phyloP scores from a whole-genome alignment of 2,329 filamentous ascomycete genomes.

The Botrytis squamosa region DNA sequence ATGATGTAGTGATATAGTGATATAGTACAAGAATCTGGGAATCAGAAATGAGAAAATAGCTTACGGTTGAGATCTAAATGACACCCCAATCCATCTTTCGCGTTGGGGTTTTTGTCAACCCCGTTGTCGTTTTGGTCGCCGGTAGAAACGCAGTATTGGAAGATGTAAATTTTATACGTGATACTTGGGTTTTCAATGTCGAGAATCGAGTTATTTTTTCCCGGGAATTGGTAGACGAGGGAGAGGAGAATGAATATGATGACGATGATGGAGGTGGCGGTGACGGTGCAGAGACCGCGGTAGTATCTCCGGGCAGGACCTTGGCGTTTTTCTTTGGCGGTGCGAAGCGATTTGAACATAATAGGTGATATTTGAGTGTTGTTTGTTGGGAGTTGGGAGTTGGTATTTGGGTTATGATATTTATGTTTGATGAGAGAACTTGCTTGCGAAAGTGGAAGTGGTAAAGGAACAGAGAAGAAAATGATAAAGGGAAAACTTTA shows the following conservation, averaged over 20 bases:
- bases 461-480: neutral
- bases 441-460: neutral
- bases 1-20: too few relatives aligned
- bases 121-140: neutral
- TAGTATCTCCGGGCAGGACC: neutral
- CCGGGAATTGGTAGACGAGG: neutral
- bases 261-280: neutral
- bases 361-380: neutral
- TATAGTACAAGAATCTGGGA: too few relatives aligned
- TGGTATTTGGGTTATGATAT: neutral
- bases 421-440: neutral
- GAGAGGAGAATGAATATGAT: neutral
- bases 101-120: neutral
- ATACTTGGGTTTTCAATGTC: neutral
- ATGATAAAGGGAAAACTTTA: neutral
- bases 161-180: neutral
- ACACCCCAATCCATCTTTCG: neutral
- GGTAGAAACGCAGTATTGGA: neutral
- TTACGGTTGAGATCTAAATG: constrained; percentile 4
- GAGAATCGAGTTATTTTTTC: neutral
- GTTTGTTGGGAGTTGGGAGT: neutral
- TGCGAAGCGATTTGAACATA: neutral
- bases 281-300: neutral
- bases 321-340: neutral
- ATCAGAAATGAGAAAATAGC: neutral